Conservation (phyloP, 257 asterid genomes). For the Penstemon eatonii region DNA sequence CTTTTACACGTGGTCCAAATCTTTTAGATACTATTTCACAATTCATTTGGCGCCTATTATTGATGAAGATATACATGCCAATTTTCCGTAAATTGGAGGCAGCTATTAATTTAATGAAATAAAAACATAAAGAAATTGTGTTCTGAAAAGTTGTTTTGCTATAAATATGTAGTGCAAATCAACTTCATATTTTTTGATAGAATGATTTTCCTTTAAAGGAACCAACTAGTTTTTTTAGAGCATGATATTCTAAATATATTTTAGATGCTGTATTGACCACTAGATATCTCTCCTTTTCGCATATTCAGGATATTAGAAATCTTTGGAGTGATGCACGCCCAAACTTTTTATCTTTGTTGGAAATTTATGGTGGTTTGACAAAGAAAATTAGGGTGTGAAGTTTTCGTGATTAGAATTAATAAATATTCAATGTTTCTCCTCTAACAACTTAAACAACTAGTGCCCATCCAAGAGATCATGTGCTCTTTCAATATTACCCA, state of each 20-base stretch:
- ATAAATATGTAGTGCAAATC: neutral
- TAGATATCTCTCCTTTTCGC: constrained; percentile 7
- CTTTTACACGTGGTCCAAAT: neutral
- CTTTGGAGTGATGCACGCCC: neutral
- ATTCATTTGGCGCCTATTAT: constrained; percentile 3
- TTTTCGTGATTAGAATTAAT: neutral
- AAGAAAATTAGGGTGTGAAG: neutral
- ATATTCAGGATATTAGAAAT: neutral
- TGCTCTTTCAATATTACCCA: too few relatives aligned
- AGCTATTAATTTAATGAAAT: constrained; percentile 7
- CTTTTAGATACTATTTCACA: neutral
- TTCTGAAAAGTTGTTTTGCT: neutral
- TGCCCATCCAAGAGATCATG: too few relatives aligned
- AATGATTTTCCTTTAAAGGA: neutral
- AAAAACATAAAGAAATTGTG: neutral
- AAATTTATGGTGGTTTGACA: too few relatives aligned
- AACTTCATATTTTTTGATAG: neutral
- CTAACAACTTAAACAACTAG: too few relatives aligned
- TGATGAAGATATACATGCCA: neutral
- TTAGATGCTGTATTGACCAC: neutral
- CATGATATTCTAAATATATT: neutral
- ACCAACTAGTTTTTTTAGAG: neutral
- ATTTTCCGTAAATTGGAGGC: neutral
- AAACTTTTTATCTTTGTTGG: too few relatives aligned
- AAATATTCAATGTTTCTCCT: too few relatives aligned